Evolutionary conservation across 352 stramenopile genomes (phyloP).

Genomic region (Globisporangium paroecandrum): DNA sequence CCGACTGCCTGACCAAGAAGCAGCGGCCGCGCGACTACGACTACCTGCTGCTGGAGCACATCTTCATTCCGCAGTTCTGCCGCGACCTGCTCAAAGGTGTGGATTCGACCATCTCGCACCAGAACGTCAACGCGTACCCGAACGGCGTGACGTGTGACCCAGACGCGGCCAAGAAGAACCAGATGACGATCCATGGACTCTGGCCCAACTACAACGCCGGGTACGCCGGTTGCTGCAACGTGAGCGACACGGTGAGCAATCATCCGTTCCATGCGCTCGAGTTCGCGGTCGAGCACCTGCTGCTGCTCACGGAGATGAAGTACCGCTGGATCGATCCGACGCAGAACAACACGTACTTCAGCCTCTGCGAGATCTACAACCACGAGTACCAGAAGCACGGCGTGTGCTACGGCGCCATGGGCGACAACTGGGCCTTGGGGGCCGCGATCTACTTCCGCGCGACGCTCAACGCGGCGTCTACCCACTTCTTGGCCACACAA

Average conservation of each 20-base stretch:
- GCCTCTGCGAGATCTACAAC: slow-evolving; percentile 79
- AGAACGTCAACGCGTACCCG: slow-evolving; percentile 65
- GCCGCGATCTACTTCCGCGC: slow-evolving; percentile 65
- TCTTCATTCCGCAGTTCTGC: slow-evolving; percentile 81
- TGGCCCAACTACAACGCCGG: slow-evolving; percentile 75
- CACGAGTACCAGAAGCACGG: slow-evolving; percentile 86
- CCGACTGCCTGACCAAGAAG: slow-evolving; percentile 54
- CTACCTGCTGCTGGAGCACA: slow-evolving; percentile 73
- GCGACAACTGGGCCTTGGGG: slow-evolving; percentile 41
- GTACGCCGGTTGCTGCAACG: slow-evolving; percentile 69
- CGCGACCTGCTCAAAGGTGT: slow-evolving; percentile 65
- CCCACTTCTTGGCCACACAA: slow-evolving; percentile 29
- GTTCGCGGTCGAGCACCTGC: slow-evolving; percentile 45
- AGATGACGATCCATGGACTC: slow-evolving; percentile 73
- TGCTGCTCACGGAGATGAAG: slow-evolving; percentile 52
- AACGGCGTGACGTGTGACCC: slow-evolving; percentile 40
- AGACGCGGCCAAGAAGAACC: slow-evolving; percentile 38
- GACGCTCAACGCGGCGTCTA: slow-evolving; percentile 46
- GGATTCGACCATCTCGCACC: slow-evolving; percentile 75
- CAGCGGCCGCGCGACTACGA: slow-evolving; percentile 68
- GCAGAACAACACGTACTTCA: slow-evolving; percentile 43
- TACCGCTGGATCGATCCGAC: slow-evolving; percentile 65
- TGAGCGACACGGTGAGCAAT: slow-evolving; percentile 45
- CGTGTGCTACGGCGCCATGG: slow-evolving; percentile 62
- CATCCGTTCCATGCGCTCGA: slow-evolving; percentile 44